A percentile compares a stretch with the other conserved stretches of the same genome.
Conservation (phyloP, 177 flowering plant genomes). For the Telopea speciosissima region DNA sequence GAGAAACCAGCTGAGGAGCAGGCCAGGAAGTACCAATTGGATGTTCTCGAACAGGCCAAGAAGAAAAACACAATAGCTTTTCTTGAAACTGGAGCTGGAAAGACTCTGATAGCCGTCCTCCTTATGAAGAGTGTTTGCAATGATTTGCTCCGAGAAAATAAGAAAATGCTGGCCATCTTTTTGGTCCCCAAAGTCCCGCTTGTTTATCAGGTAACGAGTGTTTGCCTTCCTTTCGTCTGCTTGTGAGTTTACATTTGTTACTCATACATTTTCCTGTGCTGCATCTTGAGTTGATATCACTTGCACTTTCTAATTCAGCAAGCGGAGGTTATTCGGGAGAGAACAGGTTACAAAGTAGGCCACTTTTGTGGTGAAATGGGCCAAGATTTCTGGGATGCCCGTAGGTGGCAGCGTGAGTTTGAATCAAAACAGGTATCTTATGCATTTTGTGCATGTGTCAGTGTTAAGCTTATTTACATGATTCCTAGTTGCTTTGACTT, state of each 20-base stretch:
- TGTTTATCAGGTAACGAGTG: slow-evolving; percentile 76
- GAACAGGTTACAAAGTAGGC: slow-evolving; percentile 79
- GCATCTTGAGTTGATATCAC: slow-evolving; percentile 6
- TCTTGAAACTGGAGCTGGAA: slow-evolving; percentile 99
- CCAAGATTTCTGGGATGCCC: slow-evolving; percentile 98
- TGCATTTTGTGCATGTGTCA: background rate
- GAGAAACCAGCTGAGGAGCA: slow-evolving; percentile 68
- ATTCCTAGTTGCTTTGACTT: too few relatives aligned
- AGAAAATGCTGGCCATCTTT: slow-evolving; percentile 85
- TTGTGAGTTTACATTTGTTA: background rate
- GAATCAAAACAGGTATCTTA: slow-evolving; percentile 77
- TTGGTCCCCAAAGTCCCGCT: slow-evolving; percentile 97
- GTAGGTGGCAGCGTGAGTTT: slow-evolving; percentile 97
- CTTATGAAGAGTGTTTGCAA: slow-evolving; percentile 65
- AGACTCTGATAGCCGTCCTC: slow-evolving; percentile 95
- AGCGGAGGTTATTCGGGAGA: slow-evolving; percentile 95
- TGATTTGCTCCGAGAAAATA: slow-evolving; percentile 50
- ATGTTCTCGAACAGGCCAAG: slow-evolving; percentile 96
- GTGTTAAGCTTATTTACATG: background rate
- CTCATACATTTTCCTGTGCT: background rate
- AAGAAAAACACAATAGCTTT: slow-evolving; percentile 89
- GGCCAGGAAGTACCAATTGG: slow-evolving; percentile 87
- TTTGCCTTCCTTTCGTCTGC: background rate
- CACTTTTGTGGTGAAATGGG: slow-evolving; percentile 99
- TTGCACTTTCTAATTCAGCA: slow-evolving; percentile 46